Conservation (phyloP, 169 alveolate species). For the Eimeria necatrix region DNA sequence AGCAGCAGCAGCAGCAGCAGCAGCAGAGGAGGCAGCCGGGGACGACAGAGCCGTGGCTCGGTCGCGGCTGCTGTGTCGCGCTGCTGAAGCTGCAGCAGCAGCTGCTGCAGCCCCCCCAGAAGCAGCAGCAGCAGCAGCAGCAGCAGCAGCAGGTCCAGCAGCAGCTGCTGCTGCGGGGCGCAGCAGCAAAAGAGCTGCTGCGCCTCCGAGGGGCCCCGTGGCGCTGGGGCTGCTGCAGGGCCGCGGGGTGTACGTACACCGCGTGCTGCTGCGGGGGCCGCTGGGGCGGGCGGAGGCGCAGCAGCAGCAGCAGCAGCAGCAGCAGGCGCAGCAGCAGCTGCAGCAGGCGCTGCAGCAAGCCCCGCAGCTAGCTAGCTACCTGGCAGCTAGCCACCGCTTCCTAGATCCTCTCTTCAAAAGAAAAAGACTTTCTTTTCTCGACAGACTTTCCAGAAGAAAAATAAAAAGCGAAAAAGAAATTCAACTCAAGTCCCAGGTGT, state of each 20-base stretch:
- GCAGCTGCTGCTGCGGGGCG: neutral
- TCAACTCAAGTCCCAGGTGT: constrained; percentile 24
- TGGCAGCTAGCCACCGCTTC: constrained; percentile 43
- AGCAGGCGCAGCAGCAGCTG: neutral
- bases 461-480: constrained; percentile 57
- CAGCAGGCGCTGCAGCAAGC: neutral
- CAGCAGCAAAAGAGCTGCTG: neutral
- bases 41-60: no score
- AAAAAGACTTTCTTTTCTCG: constrained; percentile 57
- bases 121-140: no score
- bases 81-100: no score
- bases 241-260: neutral
- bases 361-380: constrained; percentile 14
- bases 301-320: neutral
- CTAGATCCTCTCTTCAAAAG: constrained; percentile 77
- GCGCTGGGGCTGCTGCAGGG: neutral
- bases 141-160: neutral
- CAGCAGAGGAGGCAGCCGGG: no score
- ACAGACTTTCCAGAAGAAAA: constrained; percentile 50
- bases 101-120: no score
- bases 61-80: no score
- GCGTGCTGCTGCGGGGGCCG: neutral
- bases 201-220: neutral
- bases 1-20: no score
- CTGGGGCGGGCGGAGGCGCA: neutral